A percentile compares a stretch with the other conserved stretches of the same genome.
phyloP scores from a whole-genome alignment of 306 rosid genomes.

The Trifolium repens region DNA sequence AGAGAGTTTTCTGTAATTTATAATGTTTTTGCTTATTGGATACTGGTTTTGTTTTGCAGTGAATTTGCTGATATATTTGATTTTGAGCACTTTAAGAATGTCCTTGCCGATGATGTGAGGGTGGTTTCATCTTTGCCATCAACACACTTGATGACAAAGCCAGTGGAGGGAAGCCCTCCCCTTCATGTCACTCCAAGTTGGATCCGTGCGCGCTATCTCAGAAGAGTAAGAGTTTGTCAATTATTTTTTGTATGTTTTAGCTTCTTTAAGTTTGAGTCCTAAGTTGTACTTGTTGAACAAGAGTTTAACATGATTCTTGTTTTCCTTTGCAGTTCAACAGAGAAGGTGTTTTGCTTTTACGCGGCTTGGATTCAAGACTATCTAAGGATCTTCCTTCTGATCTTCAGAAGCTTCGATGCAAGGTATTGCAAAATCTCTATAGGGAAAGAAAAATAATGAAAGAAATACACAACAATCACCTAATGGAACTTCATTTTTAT shows the following conservation, averaged over 20 bases:
- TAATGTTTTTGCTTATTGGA: constrained; percentile 24
- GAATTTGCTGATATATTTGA: constrained; percentile 96
- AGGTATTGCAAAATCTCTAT: constrained; percentile 53
- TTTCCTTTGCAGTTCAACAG: constrained; percentile 70
- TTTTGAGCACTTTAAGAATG: constrained; percentile 91
- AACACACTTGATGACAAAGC: constrained; percentile 85
- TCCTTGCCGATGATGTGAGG: constrained; percentile 69
- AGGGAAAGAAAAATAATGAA: too few relatives aligned
- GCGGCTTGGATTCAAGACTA: constrained; percentile 89
- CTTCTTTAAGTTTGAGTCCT: constrained; percentile 5
- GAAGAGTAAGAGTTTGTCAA: constrained; percentile 55
- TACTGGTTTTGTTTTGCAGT: constrained; percentile 59
- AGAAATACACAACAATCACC: too few relatives aligned
- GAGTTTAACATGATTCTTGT: constrained; percentile 41
- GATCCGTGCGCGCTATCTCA: constrained; percentile 89
- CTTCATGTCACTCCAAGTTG: constrained; percentile 78
- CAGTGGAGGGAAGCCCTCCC: constrained; percentile 82
- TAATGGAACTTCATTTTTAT: background rate
- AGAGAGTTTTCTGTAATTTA: background rate
- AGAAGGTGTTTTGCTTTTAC: constrained; percentile 89
- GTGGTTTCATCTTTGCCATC: constrained; percentile 91
- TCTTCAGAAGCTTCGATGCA: constrained; percentile 98
- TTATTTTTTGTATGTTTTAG: constrained; percentile 31
- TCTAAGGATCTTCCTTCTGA: constrained; percentile 94
- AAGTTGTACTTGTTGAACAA: constrained; percentile 1